These are phyloP conservation scores for Pecoramyces ruminantium DNA, from an alignment of 192 early-diverging fungal genomes.

Conservation along the genomic window DNA sequence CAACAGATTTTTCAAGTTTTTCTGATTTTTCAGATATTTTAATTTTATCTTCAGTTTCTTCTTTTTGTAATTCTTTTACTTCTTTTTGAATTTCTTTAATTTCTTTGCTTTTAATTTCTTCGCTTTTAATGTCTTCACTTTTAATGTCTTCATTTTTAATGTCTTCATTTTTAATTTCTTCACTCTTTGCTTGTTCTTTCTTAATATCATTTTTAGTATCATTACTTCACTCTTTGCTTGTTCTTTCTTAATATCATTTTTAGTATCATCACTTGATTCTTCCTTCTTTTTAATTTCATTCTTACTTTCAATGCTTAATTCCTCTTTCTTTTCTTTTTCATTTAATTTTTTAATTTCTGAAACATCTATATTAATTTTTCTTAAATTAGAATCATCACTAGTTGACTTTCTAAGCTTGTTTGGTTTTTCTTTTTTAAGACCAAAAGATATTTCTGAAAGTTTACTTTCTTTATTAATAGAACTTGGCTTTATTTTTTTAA, in stretches of 20 bases:
- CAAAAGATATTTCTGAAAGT: neutral
- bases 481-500: neutral
- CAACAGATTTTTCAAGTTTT: no score
- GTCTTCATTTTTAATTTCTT: neutral
- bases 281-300: no score
- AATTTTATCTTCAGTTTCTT: no score
- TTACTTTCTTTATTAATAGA: neutral
- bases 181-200: neutral
- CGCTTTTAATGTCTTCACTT: neutral
- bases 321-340: no score
- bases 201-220: neutral
- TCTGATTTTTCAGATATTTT: no score
- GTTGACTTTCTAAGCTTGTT: neutral
- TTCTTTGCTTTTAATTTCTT: neutral
- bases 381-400: neutral
- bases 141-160: neutral
- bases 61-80: no score
- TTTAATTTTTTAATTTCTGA: no score
- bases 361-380: no score
- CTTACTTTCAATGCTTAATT: no score
- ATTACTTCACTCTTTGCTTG: neutral
- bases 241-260: no score
- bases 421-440: neutral
- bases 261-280: no score
- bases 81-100: no score